These are phyloP conservation scores for Chloropicon primus DNA, from an alignment of 139 green algal genomes.

Conservation along the genomic window DNA sequence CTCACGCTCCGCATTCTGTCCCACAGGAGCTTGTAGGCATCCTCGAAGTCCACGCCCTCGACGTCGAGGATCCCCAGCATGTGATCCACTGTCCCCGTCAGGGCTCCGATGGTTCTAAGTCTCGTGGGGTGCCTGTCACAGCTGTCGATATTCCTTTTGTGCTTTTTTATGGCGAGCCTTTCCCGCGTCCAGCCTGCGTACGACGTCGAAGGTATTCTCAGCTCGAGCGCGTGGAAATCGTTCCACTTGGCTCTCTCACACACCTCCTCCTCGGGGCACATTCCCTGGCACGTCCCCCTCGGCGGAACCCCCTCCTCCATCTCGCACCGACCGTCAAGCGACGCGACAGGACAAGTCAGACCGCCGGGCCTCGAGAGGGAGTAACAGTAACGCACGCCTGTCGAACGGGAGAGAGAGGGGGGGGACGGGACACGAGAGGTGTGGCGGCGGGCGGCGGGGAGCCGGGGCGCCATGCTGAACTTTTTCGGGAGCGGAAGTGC, in stretches of 20 bases:
- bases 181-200: background rate
- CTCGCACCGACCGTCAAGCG: no score
- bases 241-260: background rate
- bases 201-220: background rate
- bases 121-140: background rate
- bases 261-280: background rate
- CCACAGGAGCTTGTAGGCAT: background rate
- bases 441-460: no score
- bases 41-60: background rate
- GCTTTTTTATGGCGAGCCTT: background rate
- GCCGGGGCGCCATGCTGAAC: no score
- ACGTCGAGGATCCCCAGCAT: background rate
- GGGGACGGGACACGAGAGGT: no score
- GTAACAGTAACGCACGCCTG: no score
- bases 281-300: background rate
- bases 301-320: background rate
- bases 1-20: background rate
- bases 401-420: no score
- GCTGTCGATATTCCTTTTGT: background rate
- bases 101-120: background rate
- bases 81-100: background rate
- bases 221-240: background rate
- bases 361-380: no score
- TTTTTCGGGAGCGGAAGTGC: no score
- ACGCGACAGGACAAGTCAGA: no score